Evolutionary conservation across 495 filamentous ascomycete genomes (phyloP), one percentile per base, ranked within the genome.

Genomic region (Podospora australis): DNA sequence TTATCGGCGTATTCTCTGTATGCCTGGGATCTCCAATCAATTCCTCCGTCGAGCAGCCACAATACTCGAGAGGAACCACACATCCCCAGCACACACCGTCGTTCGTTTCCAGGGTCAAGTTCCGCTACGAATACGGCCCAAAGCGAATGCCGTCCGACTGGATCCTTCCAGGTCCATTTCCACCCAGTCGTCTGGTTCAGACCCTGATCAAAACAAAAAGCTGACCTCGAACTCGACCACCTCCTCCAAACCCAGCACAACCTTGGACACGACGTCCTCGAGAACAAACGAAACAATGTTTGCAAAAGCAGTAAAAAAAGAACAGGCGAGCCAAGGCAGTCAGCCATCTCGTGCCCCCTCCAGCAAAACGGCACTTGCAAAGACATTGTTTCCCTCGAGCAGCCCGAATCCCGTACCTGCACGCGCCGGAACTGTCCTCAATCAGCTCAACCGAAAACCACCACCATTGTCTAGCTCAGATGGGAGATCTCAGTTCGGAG

Each of bases 331-430:
- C 11, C 44, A 49, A 45, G 52, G 44, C 4, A 56, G 56, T 10
- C 46, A 46, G 35, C 49, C 36, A 35, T 40, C 43, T 4, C 47
- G 14, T 20, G 19, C 20, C 22, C 24, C 39, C 14, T 32, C 46
- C 46, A 48, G 47, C 20, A 67, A 57, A 39, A 13, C 52, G 21
- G 53, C 57, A 36, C 62, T 76, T 10, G 60, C 56, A 2, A 74
- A 73, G 54, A 67, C 71, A 42, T 55, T 73, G 7, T 77, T 77
- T 40, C 68, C 71, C 2, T 77, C 72, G 2, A 77, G 72, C 49
- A 76, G 72, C 42, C 71, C 70, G 2, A 51, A 52, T 28, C 28
- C 47, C 5, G 25, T 39, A 10, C 24, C 39, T 19, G 43, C 14
- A 9, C 48, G 25, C 39, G 45, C 62, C 30, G 49, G 63, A 6